Conservation (phyloP, 2,329 filamentous ascomycete genomes). For the Xylariaceae sp. region DNA sequence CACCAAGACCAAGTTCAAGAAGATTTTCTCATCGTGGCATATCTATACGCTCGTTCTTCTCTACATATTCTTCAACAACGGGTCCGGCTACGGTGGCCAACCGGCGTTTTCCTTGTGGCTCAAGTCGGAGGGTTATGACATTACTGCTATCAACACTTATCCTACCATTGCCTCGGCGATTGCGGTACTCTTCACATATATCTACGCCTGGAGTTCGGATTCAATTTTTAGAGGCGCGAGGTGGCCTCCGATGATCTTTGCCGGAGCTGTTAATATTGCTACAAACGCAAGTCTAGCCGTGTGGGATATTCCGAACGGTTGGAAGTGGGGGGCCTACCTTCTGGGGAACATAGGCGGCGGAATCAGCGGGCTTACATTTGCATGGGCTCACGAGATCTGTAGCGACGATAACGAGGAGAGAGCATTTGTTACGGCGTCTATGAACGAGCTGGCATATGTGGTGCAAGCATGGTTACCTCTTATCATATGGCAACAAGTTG, state of each 20-base stretch:
- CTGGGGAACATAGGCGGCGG: slow-evolving; percentile 58
- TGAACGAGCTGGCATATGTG: slow-evolving; percentile 74
- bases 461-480: slow-evolving; percentile 73
- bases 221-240: slow-evolving; percentile 61
- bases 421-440: slow-evolving; percentile 67
- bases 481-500: slow-evolving; percentile 68
- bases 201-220: slow-evolving; percentile 72
- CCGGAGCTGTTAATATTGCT: slow-evolving; percentile 51
- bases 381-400: slow-evolving; percentile 58
- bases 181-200: slow-evolving; percentile 61
- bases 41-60: slow-evolving; percentile 63
- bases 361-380: slow-evolving; percentile 53
- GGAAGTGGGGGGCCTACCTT: slow-evolving; percentile 69
- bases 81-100: slow-evolving; percentile 51
- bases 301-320: slow-evolving; percentile 55
- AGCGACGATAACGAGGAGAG: slow-evolving; percentile 65
- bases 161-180: slow-evolving; percentile 65
- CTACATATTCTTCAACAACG: slow-evolving; percentile 72
- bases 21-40: slow-evolving; percentile 69
- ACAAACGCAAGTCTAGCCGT: slow-evolving; percentile 48
- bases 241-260: slow-evolving; percentile 69
- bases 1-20: slow-evolving; percentile 57
- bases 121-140: slow-evolving; percentile 49
- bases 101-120: slow-evolving; percentile 62
- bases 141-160: slow-evolving; percentile 51